Conservation (phyloP, 2,329 filamentous ascomycete species). For the Arachnopeziza araneosa region DNA sequence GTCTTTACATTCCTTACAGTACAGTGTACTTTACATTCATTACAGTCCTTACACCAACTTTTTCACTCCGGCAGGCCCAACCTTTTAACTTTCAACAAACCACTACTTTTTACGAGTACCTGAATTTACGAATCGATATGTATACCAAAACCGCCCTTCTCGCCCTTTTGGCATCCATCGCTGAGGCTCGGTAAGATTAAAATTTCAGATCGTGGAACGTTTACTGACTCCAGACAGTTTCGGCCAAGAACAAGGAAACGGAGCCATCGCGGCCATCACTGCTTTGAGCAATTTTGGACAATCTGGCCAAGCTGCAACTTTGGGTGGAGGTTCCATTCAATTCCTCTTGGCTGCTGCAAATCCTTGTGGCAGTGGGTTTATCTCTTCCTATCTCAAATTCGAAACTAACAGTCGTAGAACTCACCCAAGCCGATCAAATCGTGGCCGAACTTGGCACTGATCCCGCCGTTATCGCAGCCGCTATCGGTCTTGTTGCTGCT, state of each 20-base stretch:
- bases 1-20: not conserved
- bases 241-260: slow-evolving; percentile 50
- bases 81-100: not conserved
- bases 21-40: not conserved
- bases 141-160: slow-evolving; percentile 23
- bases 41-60: not conserved
- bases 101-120: not conserved
- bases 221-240: slow-evolving; percentile 33
- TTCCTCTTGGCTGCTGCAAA: slow-evolving; percentile 60
- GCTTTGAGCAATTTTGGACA: slow-evolving; percentile 49
- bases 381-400: slow-evolving; percentile 15
- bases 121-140: slow-evolving; percentile 12
- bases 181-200: slow-evolving; percentile 24
- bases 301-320: slow-evolving; percentile 56
- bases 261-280: slow-evolving; percentile 48
- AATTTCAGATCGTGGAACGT: not conserved
- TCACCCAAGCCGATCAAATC: slow-evolving; percentile 59
- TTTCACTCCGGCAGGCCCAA: not conserved
- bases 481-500: slow-evolving; percentile 57
- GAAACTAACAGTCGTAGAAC: slow-evolving; percentile 33
- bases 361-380: slow-evolving; percentile 49
- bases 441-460: slow-evolving; percentile 54
- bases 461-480: slow-evolving; percentile 54
- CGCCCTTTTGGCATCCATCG: slow-evolving; percentile 20
- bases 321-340: slow-evolving; percentile 55